Evolutionary conservation across 768 basidiomycete genomes (phyloP).

Genomic region (Panaeolus cyanescens): DNA sequence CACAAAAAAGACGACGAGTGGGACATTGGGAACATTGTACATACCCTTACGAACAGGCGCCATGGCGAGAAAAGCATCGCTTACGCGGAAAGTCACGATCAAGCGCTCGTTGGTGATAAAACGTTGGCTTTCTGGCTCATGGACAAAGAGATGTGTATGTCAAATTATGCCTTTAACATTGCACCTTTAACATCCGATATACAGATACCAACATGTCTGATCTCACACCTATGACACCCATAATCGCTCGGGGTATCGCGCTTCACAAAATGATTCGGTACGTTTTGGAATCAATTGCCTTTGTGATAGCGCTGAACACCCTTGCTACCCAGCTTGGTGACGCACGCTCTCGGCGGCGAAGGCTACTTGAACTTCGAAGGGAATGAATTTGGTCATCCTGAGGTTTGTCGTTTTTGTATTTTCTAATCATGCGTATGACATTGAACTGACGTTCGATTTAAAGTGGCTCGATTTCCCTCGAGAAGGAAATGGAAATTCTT

Average conservation of each 20-base stretch:
- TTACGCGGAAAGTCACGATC: slow-evolving; percentile 95
- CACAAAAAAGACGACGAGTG: slow-evolving; percentile 86
- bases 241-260: slow-evolving; percentile 86
- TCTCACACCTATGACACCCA: slow-evolving; percentile 74
- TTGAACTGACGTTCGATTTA: slow-evolving; percentile 6
- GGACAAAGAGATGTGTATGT: slow-evolving; percentile 99
- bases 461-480: slow-evolving; percentile 99
- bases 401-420: slow-evolving; percentile 50
- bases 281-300: slow-evolving; percentile 12
- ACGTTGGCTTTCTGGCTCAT: slow-evolving; percentile 99
- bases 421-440: not conserved
- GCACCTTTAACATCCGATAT: slow-evolving; percentile 3
- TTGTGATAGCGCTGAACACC: slow-evolving; percentile 1
- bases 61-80: slow-evolving; percentile 90
- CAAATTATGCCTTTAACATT: not conserved
- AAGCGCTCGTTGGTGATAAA: slow-evolving; percentile 98
- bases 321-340: slow-evolving; percentile 62
- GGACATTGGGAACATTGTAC: slow-evolving; percentile 85
- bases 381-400: slow-evolving; percentile 98
- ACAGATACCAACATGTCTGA: slow-evolving; percentile 95
- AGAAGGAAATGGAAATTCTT: slow-evolving; percentile 92
- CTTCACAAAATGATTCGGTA: slow-evolving; percentile 98
- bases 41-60: slow-evolving; percentile 88
- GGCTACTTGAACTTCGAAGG: slow-evolving; percentile 98
- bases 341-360: slow-evolving; percentile 93